Evolutionary conservation across 2,329 filamentous ascomycete species (phyloP).

Genomic region (Hypoxylon sp.): DNA sequence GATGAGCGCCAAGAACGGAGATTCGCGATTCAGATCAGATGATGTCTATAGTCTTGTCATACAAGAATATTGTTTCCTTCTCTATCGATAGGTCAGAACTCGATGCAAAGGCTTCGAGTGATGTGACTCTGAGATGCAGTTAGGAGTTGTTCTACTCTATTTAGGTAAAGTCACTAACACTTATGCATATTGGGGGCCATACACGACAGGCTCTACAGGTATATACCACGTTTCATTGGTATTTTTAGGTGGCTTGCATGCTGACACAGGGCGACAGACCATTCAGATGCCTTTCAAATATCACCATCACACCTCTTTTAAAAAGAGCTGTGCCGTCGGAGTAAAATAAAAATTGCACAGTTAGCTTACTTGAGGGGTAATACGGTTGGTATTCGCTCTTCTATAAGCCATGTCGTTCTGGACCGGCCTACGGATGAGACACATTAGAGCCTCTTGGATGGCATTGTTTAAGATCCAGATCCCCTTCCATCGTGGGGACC

Average conservation of each 20-base stretch:
- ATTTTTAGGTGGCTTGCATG: slow-evolving; percentile 22
- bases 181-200: slow-evolving; percentile 32
- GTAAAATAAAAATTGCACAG: slow-evolving; percentile 10
- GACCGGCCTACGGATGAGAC: slow-evolving; percentile 2
- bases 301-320: slow-evolving; percentile 11
- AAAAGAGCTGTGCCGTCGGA: slow-evolving; percentile 6
- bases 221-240: slow-evolving; percentile 16
- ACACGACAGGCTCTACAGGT: slow-evolving; percentile 18
- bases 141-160: too few species aligned
- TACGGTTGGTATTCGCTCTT: slow-evolving; percentile 11
- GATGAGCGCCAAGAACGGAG: not conserved
- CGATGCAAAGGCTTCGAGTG: slow-evolving; percentile 10
- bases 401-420: slow-evolving; percentile 16
- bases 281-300: slow-evolving; percentile 14
- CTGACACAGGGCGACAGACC: slow-evolving; percentile 14
- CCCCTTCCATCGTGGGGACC: slow-evolving; percentile 4
- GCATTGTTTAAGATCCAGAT: slow-evolving; percentile 5
- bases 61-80: too few species aligned
- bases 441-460: slow-evolving; percentile 4
- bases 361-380: slow-evolving; percentile 24
- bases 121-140: slow-evolving; percentile 23
- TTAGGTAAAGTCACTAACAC: slow-evolving; percentile 5
- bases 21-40: too few species aligned
- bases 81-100: too few species aligned
- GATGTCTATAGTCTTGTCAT: too few species aligned